Evolutionary conservation across 2,329 filamentous ascomycete species (phyloP), one percentile per base, ranked within the genome.

Genomic region (Fusarium sublunatum): DNA sequence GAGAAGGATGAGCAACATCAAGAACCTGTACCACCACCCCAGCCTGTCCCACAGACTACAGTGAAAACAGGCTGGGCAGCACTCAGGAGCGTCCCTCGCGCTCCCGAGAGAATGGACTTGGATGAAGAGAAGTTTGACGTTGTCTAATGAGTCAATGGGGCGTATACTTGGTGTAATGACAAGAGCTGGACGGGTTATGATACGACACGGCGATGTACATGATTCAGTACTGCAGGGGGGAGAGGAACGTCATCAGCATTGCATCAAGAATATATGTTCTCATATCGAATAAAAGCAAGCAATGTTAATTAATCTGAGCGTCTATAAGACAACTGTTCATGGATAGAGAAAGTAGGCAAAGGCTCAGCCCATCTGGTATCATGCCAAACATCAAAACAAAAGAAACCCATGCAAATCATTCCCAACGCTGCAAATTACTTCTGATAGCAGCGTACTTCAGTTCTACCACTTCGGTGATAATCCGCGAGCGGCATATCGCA

Each of bases 81-180:
- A 8, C 53, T 75, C 43, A 60, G 71, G 39, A 70, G 64, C 10
- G 59, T 65, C 7, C 65, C 52, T 12, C 66, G 61, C 32, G 50
- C 46, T n/a, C 54, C 64, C 22, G 66, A 68, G 25, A 72, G 72
- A 22, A 69, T 74, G 70, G 75, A 77, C 36, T 42, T 73, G 46
- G 74, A 75, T 6, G 69, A 70, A 8, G 68, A 71, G 43, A 72
- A 71, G 58, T 76, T 77, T 60, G 74, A 77, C 22, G 67, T 77
- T 53, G 72, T 72, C 22, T 69, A 56, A 48, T 53, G 34, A 54
- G 44, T 8, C 7, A 38, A 11, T 6, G 12, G 40, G 13, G 7
- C 48, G 28, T 44, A 12, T 32, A 24, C n/a, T 26, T 24, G 34
- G 42, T 54, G 53, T 48, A 53, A 64, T 47, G 38, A 54, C 54